Evolutionary conservation across 164 flowering plant species (phyloP).

Genomic region (Tetrastigma voinierianum): DNA sequence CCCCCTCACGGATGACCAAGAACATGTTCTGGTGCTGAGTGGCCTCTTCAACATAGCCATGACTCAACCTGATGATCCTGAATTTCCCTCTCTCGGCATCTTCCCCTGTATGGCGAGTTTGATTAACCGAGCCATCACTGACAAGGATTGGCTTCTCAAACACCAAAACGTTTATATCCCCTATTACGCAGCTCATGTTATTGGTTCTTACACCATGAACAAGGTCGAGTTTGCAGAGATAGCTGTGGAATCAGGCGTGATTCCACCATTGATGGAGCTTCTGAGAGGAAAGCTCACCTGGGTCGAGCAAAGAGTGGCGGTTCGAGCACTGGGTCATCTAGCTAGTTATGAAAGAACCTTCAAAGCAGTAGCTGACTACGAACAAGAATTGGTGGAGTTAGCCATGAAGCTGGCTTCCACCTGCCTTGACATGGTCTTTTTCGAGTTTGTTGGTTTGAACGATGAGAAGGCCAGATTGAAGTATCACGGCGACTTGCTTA

Average conservation of each 20-base stretch:
- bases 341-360: slow-evolving; percentile 68
- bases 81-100: slow-evolving; percentile 68
- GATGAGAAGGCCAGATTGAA: slow-evolving; percentile 36
- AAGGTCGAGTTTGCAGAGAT: slow-evolving; percentile 51
- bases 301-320: slow-evolving; percentile 87
- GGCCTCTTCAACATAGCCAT: slow-evolving; percentile 78
- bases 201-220: slow-evolving; percentile 95
- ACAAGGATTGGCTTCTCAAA: slow-evolving; percentile 51
- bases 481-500: slow-evolving; percentile 69
- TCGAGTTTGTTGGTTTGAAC: slow-evolving; percentile 38
- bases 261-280: slow-evolving; percentile 69
- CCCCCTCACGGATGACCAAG: slow-evolving; percentile 42
- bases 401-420: slow-evolving; percentile 52
- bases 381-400: slow-evolving; percentile 45
- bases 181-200: slow-evolving; percentile 88
- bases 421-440: slow-evolving; percentile 53
- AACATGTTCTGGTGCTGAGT: slow-evolving; percentile 61
- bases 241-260: slow-evolving; percentile 61
- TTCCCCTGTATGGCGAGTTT: slow-evolving; percentile 66
- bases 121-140: slow-evolving; percentile 39
- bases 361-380: slow-evolving; percentile 38
- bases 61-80: slow-evolving; percentile 72
- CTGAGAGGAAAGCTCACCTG: slow-evolving; percentile 71
- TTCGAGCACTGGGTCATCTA: slow-evolving; percentile 79
- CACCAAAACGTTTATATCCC: slow-evolving; percentile 79